Base-by-base conservation (phyloP, 441 rosid genomes). In the Cnidoscolus chayamansa region DNA sequence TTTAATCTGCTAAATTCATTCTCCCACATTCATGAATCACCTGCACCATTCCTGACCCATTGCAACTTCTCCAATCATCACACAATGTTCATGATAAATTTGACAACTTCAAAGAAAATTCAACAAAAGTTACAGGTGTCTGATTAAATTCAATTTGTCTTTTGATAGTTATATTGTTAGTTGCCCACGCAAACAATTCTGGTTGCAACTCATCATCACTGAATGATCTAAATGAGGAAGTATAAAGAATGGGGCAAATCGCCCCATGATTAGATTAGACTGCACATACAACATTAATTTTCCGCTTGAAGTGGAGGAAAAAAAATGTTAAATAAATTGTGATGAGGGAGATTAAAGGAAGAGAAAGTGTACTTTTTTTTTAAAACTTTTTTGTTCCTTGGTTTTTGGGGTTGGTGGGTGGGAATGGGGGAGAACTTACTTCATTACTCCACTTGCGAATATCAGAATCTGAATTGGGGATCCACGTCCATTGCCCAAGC, bases 401-500 rank as follows among this genome's bases (percentile, higher is more conserved):
- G 40, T 51, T 62, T 65, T 32, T 56, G 45, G 2, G n/a, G 35
- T 31, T 19, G 3, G 50, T 2, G 73, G 47, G 45, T 9, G 68
- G 45, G 45, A 5, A 7, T 0, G 45, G 7, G 45, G 0, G 8
- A 32, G 20, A 7, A 3, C 2, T 11, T 57, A 57, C 63, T 30
- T 45, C 0, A 32, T 17, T 7, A 72, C 20, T 67, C 50, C 31
- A 51, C 62, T 67, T 76, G 61, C 74, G 65, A 62, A 13, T 49
- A 74, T 87, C 89, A 93, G 91, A 96, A 96, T 90, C 97, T 88
- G 90, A 93, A 96, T 68, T 86, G 89, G 12, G 99, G 98, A 61
- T 93, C 97, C 43, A 89, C 98, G 35, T 96, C 99, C 99, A 96
- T 88, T 62, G 99, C 96, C 99, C 99, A 96, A 45, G 97, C 80